Evolutionary conservation across 2,329 filamentous ascomycete genomes (phyloP), one percentile per base, ranked within the genome.

Genomic region (Cordyceps javanica): DNA sequence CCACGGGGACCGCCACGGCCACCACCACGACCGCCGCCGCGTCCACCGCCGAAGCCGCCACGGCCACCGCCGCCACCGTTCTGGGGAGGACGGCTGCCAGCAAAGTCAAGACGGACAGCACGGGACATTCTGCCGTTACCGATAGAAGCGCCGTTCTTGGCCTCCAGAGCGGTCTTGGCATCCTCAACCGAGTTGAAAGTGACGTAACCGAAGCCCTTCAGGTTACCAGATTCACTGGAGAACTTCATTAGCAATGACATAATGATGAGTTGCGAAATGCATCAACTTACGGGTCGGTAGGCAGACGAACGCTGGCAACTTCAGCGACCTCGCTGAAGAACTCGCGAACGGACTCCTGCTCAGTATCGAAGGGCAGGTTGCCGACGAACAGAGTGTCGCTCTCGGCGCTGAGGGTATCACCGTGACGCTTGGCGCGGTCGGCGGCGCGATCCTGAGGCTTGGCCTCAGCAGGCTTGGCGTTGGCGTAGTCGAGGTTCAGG

Each of bases 121-220:
- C 92, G 90, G 58, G 89, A 85, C 62, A 78, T 81, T 66, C 94
- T 81, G 60, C 90, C 85, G 63, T 76, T 71, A 53, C 82, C 82
- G 61, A 85, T 79, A 60, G 81, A 73, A 57, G 79, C 78, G 63
- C 90, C 90, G 65, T 89, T 86, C 71, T 90, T 81, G 58, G 79
- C 76, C 66, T 87, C 80, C 65, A 90, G 84, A 25, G 86, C 92
- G 66, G 78, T 75, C 76, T 88, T 89, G 67, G 92, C 90, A 67
- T 96, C 91, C 28, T 96, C 91, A 61, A 94, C 73, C 19, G 88
- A 89, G 65, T 78, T 77, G 80, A 93, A 96, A 69, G 87, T 87
- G 62, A 96, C 87, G 71, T 97, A 97, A 57, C 90, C 92, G 73
- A 95, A 96, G 59, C 92, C 92, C 86, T 96, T 96, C 70, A 88